A percentile compares a stretch with the other conserved stretches of the same genome.
Evolutionary conservation across 768 basidiomycete genomes (phyloP).

Genomic region (Hericium erinaceus): DNA sequence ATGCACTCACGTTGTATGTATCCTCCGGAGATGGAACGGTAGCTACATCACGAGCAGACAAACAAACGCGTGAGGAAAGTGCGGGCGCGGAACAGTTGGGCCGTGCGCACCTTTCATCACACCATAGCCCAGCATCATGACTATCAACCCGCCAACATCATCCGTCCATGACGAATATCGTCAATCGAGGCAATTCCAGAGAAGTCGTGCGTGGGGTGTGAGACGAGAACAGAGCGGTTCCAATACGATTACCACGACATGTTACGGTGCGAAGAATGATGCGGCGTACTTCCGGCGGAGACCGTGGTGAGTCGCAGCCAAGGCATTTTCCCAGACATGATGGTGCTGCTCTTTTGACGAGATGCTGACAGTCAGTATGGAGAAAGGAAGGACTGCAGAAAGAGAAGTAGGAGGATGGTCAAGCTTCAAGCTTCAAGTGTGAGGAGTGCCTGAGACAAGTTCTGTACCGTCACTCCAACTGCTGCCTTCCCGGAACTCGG

Average conservation of each 20-base stretch:
- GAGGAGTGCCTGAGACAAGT: no score
- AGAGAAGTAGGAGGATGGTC: no score
- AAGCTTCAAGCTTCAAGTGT: no score
- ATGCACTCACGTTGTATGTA: conserved; percentile 23
- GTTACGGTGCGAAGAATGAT: not conserved
- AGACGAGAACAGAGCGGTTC: not conserved
- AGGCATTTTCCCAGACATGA: conserved; percentile 22
- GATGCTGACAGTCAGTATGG: no score
- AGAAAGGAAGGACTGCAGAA: no score
- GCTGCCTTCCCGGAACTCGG: no score
- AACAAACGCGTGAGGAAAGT: no score
- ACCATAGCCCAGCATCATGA: conserved; percentile 25
- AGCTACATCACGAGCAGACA: conserved; percentile 4
- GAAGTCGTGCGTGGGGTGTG: not conserved
- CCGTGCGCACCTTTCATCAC: conserved; percentile 21
- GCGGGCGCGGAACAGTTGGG: no score
- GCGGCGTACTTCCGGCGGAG: conserved; percentile 20
- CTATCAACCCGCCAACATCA: conserved; percentile 8
- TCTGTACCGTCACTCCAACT: no score
- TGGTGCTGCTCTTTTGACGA: no score
- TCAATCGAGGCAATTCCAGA: not conserved
- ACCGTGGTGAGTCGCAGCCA: conserved; percentile 20
- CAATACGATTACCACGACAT: not conserved
- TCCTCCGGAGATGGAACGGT: conserved; percentile 26
- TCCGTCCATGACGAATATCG: not conserved